phyloP scores from a whole-genome alignment of 352 stramenopile species.

The Phytophthora constricta region DNA sequence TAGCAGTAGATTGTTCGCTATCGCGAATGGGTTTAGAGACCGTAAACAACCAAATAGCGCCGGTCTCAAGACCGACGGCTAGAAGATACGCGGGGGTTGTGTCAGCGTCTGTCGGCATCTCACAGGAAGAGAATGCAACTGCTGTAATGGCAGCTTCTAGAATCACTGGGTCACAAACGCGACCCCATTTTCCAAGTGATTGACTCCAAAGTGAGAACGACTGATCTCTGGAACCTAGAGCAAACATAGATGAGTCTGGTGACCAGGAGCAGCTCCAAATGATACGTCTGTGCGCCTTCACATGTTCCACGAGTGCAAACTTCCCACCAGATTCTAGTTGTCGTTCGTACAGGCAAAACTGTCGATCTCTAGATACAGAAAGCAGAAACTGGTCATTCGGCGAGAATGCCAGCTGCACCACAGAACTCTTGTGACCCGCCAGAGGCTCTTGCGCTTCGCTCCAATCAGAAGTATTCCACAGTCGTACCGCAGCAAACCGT shows the following conservation, averaged over 20 bases:
- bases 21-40: constrained; percentile 13
- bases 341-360: constrained; percentile 71
- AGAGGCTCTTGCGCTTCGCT: constrained; percentile 51
- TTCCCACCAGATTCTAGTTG: constrained; percentile 18
- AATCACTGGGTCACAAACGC: constrained; percentile 23
- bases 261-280: constrained; percentile 85
- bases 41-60: constrained; percentile 49
- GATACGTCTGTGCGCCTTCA: constrained; percentile 80
- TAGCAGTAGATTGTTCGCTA: neutral
- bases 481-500: constrained; percentile 60
- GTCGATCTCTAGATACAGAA: constrained; percentile 76
- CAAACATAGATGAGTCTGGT: constrained; percentile 63
- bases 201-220: constrained; percentile 61
- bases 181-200: constrained; percentile 29
- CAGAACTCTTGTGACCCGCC: constrained; percentile 77
- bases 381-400: constrained; percentile 63
- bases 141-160: constrained; percentile 64
- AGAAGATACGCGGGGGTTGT: constrained; percentile 37
- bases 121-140: constrained; percentile 56
- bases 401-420: constrained; percentile 80
- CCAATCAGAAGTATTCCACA: constrained; percentile 74
- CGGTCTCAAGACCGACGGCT: constrained; percentile 68
- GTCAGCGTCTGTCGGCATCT: neutral
- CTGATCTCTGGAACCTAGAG: constrained; percentile 74
- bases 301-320: constrained; percentile 49